These are phyloP conservation scores for Massariosphaeria phaeospora DNA, from an alignment of 495 filamentous ascomycete genomes.

Conservation along the genomic window DNA sequence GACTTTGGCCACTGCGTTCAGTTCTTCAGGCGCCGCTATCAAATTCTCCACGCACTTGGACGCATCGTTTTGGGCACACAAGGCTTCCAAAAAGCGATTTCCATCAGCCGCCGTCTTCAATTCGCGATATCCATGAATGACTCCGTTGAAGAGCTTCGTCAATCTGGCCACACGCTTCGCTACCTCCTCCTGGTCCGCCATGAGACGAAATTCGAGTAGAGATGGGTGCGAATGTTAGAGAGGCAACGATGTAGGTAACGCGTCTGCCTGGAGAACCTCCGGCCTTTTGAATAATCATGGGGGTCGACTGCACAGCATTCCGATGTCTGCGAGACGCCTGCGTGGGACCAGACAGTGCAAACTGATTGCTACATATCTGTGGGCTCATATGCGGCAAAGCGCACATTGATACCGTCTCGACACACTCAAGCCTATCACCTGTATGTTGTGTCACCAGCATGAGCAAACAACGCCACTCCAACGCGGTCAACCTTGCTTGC, in stretches of 20 bases:
- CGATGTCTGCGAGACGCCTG: not conserved
- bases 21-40: slow-evolving; percentile 46
- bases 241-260: not conserved
- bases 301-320: not conserved
- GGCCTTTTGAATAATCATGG: not conserved
- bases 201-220: not conserved
- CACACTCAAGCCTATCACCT: slow-evolving; percentile 6
- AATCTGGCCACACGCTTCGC: slow-evolving; percentile 8
- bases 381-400: slow-evolving; percentile 3
- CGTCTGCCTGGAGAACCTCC: not conserved
- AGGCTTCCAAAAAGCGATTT: slow-evolving; percentile 58
- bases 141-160: slow-evolving; percentile 14
- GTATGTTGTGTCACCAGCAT: slow-evolving; percentile 1
- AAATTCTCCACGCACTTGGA: slow-evolving; percentile 53
- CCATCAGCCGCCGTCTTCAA: slow-evolving; percentile 40
- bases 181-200: slow-evolving; percentile 7
- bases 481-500: slow-evolving; percentile 12
- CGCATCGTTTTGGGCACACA: slow-evolving; percentile 48
- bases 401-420: not conserved
- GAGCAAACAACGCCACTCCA: slow-evolving; percentile 19
- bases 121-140: slow-evolving; percentile 15
- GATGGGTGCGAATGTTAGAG: not conserved
- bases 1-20: slow-evolving; percentile 46
- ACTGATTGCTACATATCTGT: slow-evolving; percentile 10
- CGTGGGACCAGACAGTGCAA: slow-evolving; percentile 1